Evolutionary conservation across 257 asterid genomes (phyloP), one percentile per base, ranked within the genome.

Genomic region (Penstemon newberryi): DNA sequence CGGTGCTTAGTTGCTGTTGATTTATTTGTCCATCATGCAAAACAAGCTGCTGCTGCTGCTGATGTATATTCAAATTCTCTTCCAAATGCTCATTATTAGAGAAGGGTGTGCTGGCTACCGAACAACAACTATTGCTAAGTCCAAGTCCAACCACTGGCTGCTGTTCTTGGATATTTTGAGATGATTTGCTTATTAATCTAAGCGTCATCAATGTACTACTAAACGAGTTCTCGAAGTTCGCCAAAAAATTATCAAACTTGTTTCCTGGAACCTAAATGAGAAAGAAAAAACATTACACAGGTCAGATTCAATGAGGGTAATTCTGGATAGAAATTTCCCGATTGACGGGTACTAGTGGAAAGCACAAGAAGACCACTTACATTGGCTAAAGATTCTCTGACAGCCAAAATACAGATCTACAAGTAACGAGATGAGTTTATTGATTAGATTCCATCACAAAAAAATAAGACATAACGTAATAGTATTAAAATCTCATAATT

Each of bases 391-490:
- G 87, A 80, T 70, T 80, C 87, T 81, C 82, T 83, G 70, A 93
- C 87, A 5, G 96, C 96, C 86, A 79, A 77, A 71, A 84, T 71
- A 69, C 94, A 90, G 61, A 90, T 79, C 98, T 93, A 85, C 78
- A 70, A 70, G 66, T 50, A 69, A 69, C 37, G 51, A 66, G 54
- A 77, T 8, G 45, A 52, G 45, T 53, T 59, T 60, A 65, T 70
- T 45, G 42, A 74, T 73, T n/a, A 74, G 54, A 66, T 63, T 40
- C 33, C 70, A 25, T 7, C 44, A 38, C n/a, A 3, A 58, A 46
- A 41, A 55, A 39, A 64, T 13, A 69, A 51, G 58, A 12, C n/a
- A n/a, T 45, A 47, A 66, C 13, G 4, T 1, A 56, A 39, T 52
- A 7, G 47, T 37, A 50, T 38, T 12, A 69, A 47, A 68, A 63